Conservation (phyloP, 2,329 filamentous ascomycete species). For the Colletotrichum viniferum region DNA sequence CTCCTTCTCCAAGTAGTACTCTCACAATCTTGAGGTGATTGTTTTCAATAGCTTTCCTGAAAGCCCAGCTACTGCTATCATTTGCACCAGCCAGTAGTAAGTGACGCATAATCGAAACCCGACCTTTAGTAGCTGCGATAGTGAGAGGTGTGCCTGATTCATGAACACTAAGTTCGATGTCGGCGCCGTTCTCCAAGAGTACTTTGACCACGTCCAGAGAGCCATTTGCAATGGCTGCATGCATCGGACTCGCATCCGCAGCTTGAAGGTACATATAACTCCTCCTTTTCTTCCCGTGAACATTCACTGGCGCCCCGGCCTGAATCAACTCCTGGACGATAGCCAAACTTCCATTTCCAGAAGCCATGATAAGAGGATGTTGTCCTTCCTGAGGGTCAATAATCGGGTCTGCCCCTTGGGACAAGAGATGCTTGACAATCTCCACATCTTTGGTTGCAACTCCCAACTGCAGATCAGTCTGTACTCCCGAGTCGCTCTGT, state of each 20-base stretch:
- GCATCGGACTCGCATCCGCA: not conserved
- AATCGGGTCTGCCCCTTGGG: not conserved
- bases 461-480: not conserved
- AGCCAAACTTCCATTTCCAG: not conserved
- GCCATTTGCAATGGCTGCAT: not conserved
- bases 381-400: not conserved
- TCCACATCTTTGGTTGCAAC: not conserved
- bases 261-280: not conserved
- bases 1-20: not conserved
- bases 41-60: not conserved
- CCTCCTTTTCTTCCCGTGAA: not conserved
- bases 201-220: not conserved
- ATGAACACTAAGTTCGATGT: not conserved
- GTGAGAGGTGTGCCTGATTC: not conserved
- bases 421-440: not conserved
- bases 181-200: not conserved
- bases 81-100: not conserved
- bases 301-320: not conserved
- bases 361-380: not conserved
- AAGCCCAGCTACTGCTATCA: not conserved
- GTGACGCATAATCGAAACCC: accelerated
- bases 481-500: not conserved
- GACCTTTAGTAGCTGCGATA: not conserved
- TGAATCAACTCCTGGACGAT: not conserved
- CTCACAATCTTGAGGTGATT: not conserved